A percentile compares a stretch with the other conserved stretches of the same genome.
These are phyloP conservation scores for Naganishia randhawae DNA, from an alignment of 768 basidiomycete genomes.

Conservation along the genomic window DNA sequence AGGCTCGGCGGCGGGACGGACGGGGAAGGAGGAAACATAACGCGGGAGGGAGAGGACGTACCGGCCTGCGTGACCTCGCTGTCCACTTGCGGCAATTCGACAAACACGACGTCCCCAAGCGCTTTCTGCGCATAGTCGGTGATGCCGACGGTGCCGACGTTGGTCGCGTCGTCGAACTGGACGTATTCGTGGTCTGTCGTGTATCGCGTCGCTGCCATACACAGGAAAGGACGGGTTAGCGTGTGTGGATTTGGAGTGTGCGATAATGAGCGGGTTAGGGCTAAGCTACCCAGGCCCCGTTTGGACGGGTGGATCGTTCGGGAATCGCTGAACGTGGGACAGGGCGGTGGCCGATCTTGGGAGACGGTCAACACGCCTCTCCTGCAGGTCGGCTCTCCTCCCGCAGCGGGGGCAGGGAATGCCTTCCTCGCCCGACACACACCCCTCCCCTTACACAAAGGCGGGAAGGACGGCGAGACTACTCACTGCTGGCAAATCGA, in stretches of 20 bases:
- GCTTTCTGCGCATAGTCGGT: slow-evolving; percentile 88
- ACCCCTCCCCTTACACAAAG: background rate
- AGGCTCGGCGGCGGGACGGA: too few species aligned
- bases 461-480: background rate
- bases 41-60: slow-evolving; percentile 53
- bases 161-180: slow-evolving; percentile 69
- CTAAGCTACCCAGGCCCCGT: background rate
- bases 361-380: background rate
- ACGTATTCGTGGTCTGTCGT: slow-evolving; percentile 86
- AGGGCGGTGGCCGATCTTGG: background rate
- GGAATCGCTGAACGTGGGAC: too few species aligned
- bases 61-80: slow-evolving; percentile 67
- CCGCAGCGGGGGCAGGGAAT: too few species aligned
- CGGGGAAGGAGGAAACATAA: background rate
- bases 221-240: background rate
- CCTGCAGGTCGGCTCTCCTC: background rate
- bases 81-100: slow-evolving; percentile 74
- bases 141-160: slow-evolving; percentile 75
- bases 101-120: slow-evolving; percentile 94
- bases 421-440: background rate
- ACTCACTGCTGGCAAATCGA: slow-evolving; percentile 27
- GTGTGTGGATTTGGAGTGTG: background rate
- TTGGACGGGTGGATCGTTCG: too few species aligned
- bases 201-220: slow-evolving; percentile 65
- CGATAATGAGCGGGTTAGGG: background rate